Conservation (phyloP, 176 grass and related monocot genomes). For the Pontederia paniculata region DNA sequence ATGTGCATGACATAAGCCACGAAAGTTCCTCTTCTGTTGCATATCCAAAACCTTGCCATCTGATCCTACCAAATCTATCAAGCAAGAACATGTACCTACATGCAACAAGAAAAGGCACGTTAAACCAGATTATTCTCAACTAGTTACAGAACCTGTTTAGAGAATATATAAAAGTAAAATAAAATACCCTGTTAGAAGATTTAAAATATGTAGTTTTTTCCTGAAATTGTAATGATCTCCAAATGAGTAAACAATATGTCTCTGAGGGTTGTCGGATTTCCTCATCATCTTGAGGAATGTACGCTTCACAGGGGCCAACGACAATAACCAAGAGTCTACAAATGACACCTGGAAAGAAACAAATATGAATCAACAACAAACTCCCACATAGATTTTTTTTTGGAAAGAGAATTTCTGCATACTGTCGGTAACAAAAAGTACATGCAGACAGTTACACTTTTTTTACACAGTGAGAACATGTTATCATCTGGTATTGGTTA, state of each 20-base stretch:
- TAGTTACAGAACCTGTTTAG: not conserved
- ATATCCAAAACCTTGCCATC: conserved; percentile 87
- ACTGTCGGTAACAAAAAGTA: too few relatives aligned
- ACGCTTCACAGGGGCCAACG: conserved; percentile 32
- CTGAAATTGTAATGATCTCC: conserved; percentile 65
- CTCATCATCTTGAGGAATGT: conserved; percentile 50
- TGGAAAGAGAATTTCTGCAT: not conserved
- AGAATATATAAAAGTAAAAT: too few relatives aligned
- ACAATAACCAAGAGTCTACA: conserved; percentile 82
- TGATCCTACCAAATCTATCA: conserved; percentile 62
- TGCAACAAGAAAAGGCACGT: not conserved
- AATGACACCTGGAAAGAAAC: conserved; percentile 62
- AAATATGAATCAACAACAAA: not conserved
- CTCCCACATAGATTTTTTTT: not conserved
- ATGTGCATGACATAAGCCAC: conserved; percentile 34
- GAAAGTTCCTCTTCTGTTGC: conserved; percentile 64
- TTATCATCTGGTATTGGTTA: too few relatives aligned
- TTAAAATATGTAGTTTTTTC: conserved; percentile 71
- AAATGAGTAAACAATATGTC: conserved; percentile 43
- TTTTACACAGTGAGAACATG: too few relatives aligned
- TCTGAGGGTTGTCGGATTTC: conserved; percentile 49
- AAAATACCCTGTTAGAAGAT: conserved; percentile 79
- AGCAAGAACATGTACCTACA: conserved; percentile 76
- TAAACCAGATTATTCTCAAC: not conserved
- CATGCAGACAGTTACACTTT: too few relatives aligned